Evolutionary conservation across 202 grass and related monocot genomes (phyloP), one percentile per base, ranked within the genome.

Genomic region (Schoenoplectus triqueter): DNA sequence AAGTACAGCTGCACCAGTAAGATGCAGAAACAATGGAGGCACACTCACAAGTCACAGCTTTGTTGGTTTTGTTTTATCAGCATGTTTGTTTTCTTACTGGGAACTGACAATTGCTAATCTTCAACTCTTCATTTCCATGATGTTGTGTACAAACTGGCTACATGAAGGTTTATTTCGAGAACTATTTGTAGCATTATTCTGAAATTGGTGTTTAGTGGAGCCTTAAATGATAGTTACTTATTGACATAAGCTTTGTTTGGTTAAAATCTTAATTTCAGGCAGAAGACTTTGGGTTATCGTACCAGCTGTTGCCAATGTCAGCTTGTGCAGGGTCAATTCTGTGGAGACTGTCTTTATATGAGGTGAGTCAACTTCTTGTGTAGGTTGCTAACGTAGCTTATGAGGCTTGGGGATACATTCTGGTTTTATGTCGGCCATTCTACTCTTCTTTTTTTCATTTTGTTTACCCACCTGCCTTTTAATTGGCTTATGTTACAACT

Each of bases 331-430:
- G 96, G 96, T 20, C 96, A 99, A 87, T 95, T 95, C 22, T 99
- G 96, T 88, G 96, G 96, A 52, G 91, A 99, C 86, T 99, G 96
- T 91, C 84, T 99, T 80, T 95, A 88, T 57, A 99, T 95, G 93
- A 94, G 96, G 96, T 92, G 14, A 74, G 71, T 54, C 54, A 10
- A 73, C 66, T 95, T 95, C 18, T 31, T 94, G 91, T 87, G 96
- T 91, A 51, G 91, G 94, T 50, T 22, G 4, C 0, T 48, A 45
- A 14, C 7, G 42, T 19, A 46, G 60, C 40, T 81, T 47, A 48
- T n/a, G 7, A 81, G 8, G 8, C 15, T 49, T 65, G 5, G 10
- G 4, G 17, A 73, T 73, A 46, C 17, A n/a, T 59, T 15, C 2
- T 10, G 22, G 39, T 64, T 55, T 11, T 41, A 47, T 64, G 57